phyloP scores from a whole-genome alignment of 805 yeast genomes.

The Blastobotrys attinorum region DNA sequence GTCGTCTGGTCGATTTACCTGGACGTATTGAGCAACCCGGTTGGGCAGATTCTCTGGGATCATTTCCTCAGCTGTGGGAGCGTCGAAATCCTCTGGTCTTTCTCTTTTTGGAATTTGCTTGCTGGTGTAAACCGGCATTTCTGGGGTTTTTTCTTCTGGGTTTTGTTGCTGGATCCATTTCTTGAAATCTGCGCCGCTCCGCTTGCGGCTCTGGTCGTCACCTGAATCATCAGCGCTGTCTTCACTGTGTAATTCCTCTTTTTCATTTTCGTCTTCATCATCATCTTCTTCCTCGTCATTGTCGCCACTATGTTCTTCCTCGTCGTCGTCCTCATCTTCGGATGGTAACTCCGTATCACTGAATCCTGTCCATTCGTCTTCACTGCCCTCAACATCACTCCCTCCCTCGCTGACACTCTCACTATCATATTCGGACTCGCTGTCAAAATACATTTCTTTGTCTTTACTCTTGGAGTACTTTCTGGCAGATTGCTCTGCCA shows the following conservation, averaged over 20 bases:
- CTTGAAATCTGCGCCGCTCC: conserved; percentile 62
- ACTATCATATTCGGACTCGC: conserved; percentile 22
- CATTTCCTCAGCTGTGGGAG: conserved; percentile 53
- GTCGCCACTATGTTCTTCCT: conserved; percentile 24
- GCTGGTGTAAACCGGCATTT: too few species aligned
- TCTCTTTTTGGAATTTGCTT: conserved; percentile 46
- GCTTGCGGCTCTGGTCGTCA: neutral
- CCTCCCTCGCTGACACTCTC: conserved; percentile 7
- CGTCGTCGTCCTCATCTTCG: neutral
- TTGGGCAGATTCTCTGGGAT: conserved; percentile 46
- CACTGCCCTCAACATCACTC: neutral
- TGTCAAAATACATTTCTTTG: conserved; percentile 7
- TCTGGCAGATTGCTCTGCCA: conserved; percentile 36
- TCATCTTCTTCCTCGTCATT: conserved; percentile 14
- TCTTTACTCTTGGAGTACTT: conserved; percentile 14
- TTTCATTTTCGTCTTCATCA: conserved; percentile 23
- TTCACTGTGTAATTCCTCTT: conserved; percentile 13
- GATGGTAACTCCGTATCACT: conserved; percentile 4
- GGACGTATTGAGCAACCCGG: conserved; percentile 60
- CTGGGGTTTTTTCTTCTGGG: conserved; percentile 54
- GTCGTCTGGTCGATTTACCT: conserved; percentile 55
- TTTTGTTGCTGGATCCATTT: conserved; percentile 81
- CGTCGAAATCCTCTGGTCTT: conserved; percentile 66
- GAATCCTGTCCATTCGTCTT: conserved; percentile 17
- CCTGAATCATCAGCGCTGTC: conserved; percentile 6